Evolutionary conservation across 1,284 basidiomycete genomes (phyloP).

Genomic region (Anthracocystis setariae): DNA sequence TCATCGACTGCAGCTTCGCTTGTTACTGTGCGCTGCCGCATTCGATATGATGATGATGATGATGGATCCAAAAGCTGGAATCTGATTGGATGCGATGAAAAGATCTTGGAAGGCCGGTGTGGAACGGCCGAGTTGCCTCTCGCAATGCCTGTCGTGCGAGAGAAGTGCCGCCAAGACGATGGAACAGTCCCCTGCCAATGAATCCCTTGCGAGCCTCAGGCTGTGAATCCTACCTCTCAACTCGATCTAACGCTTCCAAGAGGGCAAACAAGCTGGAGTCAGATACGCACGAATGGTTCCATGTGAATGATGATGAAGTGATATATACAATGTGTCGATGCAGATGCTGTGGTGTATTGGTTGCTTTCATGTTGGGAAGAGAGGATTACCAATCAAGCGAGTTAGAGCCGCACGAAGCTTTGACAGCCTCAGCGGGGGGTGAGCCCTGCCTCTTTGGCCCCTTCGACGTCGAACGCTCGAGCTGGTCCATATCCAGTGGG

Average conservation of each 20-base stretch:
- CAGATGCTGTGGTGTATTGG: neutral
- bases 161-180: neutral
- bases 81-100: constrained; percentile 2
- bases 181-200: no score
- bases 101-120: neutral
- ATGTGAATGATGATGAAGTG: neutral
- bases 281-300: no score
- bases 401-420: constrained; percentile 40
- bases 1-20: neutral
- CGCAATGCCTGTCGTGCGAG: neutral
- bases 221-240: no score
- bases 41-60: neutral
- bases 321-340: neutral
- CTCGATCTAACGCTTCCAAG: no score
- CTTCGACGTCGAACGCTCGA: constrained; percentile 10
- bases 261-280: no score
- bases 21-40: neutral
- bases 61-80: neutral
- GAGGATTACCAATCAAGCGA: constrained; percentile 38
- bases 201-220: no score
- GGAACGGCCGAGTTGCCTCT: constrained; percentile 16
- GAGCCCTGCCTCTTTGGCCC: constrained; percentile 6
- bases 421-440: constrained; percentile 14
- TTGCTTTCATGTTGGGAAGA: neutral
- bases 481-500: constrained; percentile 33